A percentile compares a stretch with the other conserved stretches of the same genome.
Conservation (phyloP, 306 rosid genomes). For the Lathyrus tuberosus region DNA sequence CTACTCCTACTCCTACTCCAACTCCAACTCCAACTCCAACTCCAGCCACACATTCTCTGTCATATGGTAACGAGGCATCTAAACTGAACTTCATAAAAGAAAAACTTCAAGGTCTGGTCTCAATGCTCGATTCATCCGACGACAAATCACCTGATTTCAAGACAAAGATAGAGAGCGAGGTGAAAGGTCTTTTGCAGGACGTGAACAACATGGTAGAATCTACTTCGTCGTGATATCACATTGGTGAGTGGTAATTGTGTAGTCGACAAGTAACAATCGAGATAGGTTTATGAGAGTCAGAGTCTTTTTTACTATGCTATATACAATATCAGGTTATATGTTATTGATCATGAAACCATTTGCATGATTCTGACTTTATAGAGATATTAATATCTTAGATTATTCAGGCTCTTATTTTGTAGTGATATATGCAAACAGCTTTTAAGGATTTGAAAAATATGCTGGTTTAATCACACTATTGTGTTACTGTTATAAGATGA, state of each 20-base stretch:
- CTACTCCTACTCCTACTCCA: not conserved
- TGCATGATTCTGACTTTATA: constrained; percentile 36
- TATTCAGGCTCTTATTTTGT: not conserved
- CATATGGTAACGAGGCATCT: constrained; percentile 41
- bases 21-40: not conserved
- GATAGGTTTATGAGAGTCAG: constrained; percentile 38
- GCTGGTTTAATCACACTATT: not conserved
- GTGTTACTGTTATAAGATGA: not conserved
- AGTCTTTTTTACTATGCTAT: constrained; percentile 21
- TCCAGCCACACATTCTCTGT: constrained; percentile 35
- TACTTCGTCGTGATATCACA: constrained; percentile 43
- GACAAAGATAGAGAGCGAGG: constrained; percentile 51
- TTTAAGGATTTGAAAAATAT: constrained; percentile 17
- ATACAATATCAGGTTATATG: constrained; percentile 29
- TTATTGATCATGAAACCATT: constrained; percentile 13
- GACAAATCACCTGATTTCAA: constrained; percentile 44
- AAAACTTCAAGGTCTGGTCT: constrained; percentile 58
- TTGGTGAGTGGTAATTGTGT: constrained; percentile 13
- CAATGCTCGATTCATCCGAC: constrained; percentile 56
- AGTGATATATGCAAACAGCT: constrained; percentile 33
- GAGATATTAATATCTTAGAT: constrained; percentile 29
- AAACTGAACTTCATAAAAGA: constrained; percentile 51
- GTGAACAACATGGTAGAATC: constrained; percentile 62
- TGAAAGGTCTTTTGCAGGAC: constrained; percentile 62
- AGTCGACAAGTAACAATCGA: constrained; percentile 41